Evolutionary conservation across 805 yeast genomes (phyloP).

Genomic region (Brettanomyces bruxellensis): DNA sequence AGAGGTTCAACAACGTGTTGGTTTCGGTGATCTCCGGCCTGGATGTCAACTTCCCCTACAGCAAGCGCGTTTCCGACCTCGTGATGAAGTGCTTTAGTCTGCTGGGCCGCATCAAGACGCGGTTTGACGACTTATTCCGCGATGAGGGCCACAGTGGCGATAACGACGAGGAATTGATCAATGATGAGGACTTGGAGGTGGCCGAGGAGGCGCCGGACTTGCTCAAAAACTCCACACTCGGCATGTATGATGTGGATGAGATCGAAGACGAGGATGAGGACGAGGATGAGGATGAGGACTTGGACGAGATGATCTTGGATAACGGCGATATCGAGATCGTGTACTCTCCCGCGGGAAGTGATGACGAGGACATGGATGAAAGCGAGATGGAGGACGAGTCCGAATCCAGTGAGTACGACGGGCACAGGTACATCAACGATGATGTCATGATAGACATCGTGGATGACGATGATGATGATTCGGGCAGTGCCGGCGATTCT

Average conservation of each 20-base stretch:
- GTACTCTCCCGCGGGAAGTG: constrained; percentile 12
- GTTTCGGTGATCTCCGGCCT: constrained; percentile 52
- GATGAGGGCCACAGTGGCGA: constrained; percentile 23
- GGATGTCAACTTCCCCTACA: constrained; percentile 66
- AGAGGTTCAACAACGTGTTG: constrained; percentile 48
- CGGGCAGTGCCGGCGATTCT: too few relatives aligned
- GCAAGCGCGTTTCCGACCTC: constrained; percentile 49
- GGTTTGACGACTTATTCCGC: constrained; percentile 49
- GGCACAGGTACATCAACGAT: constrained; percentile 23
- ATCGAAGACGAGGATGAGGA: constrained; percentile 30
- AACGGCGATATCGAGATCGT: constrained; percentile 26
- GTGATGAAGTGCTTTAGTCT: constrained; percentile 51
- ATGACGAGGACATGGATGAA: constrained; percentile 14
- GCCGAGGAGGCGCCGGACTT: constrained; percentile 75
- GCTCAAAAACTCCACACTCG: constrained; percentile 81
- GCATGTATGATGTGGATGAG: constrained; percentile 85
- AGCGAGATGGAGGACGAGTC: constrained; percentile 20
- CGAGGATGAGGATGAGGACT: constrained; percentile 20
- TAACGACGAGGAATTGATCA: constrained; percentile 51
- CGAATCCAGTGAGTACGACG: constrained; percentile 14
- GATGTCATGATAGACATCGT: constrained; percentile 13
- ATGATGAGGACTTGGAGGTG: constrained; percentile 49
- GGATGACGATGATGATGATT: constrained; percentile 7
- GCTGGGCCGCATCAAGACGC: constrained; percentile 47
- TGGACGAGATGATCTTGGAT: constrained; percentile 15